Conservation (phyloP, 345 rosid genomes). For the Euphorbia lathyris region DNA sequence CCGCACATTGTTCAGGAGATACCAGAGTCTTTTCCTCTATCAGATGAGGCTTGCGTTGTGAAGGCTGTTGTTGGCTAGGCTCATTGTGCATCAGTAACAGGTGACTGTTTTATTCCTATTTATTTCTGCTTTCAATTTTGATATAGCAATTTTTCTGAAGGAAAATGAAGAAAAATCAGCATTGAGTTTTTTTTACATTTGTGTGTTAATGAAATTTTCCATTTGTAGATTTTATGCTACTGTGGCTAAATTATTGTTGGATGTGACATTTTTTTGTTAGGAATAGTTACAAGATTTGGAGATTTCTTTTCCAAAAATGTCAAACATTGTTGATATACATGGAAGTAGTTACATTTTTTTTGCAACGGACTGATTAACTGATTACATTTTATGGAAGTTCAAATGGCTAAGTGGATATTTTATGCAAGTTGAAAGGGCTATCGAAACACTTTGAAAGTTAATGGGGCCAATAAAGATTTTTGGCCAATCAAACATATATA, state of each 20-base stretch:
- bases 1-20: slow-evolving; percentile 48
- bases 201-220: not conserved
- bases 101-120: slow-evolving; percentile 20
- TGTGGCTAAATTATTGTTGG: not conserved
- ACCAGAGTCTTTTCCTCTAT: slow-evolving; percentile 72
- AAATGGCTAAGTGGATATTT: no score
- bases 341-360: no score
- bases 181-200: not conserved
- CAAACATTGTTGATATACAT: not conserved
- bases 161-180: slow-evolving; percentile 2
- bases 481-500: no score
- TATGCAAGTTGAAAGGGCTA: no score
- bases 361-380: no score
- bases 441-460: no score
- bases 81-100: slow-evolving; percentile 72
- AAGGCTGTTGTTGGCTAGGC: slow-evolving; percentile 86
- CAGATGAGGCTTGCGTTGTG: slow-evolving; percentile 49
- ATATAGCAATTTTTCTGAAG: not conserved
- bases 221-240: no score
- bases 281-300: not conserved
- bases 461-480: no score
- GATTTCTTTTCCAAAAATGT: no score
- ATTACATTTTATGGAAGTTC: no score
- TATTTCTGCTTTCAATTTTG: slow-evolving; percentile 1
- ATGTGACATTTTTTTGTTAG: not conserved